Evolutionary conservation across 306 rosid genomes (phyloP).

Genomic region (Corylus heterophylla): DNA sequence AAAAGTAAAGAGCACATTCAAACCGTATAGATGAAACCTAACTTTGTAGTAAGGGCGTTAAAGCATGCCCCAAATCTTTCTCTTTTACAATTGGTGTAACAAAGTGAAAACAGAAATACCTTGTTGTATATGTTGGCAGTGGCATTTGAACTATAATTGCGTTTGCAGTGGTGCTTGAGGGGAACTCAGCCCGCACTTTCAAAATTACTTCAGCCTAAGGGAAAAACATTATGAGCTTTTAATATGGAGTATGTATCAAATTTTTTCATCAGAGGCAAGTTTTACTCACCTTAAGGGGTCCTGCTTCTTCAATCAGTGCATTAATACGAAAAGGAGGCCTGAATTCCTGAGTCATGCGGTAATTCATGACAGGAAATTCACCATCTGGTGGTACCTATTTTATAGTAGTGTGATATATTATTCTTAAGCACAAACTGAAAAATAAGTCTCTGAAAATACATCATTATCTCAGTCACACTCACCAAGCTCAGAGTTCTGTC

Average conservation of each 20-base stretch:
- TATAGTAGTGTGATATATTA: slow-evolving; percentile 22
- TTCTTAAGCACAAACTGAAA: slow-evolving; percentile 11
- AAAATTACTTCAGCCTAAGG: slow-evolving; percentile 80
- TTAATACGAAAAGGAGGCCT: slow-evolving; percentile 85
- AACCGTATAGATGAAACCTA: not conserved
- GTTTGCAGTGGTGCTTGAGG: slow-evolving; percentile 69
- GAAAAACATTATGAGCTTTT: slow-evolving; percentile 19
- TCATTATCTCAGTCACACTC: slow-evolving; percentile 29
- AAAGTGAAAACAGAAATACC: slow-evolving; percentile 51
- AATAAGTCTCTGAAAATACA: slow-evolving; percentile 4
- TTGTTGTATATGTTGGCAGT: slow-evolving; percentile 70
- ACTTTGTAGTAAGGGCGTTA: not conserved
- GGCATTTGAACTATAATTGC: slow-evolving; percentile 76
- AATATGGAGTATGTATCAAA: slow-evolving; percentile 18
- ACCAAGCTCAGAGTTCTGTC: slow-evolving; percentile 86
- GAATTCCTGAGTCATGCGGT: slow-evolving; percentile 85
- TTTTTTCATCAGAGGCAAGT: slow-evolving; percentile 10
- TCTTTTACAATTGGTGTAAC: slow-evolving; percentile 8
- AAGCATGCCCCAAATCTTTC: slow-evolving; percentile 1
- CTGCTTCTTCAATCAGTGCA: slow-evolving; percentile 84
- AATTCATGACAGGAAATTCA: slow-evolving; percentile 95
- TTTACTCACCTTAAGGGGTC: slow-evolving; percentile 64
- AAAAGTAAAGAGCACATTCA: not conserved
- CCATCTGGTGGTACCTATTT: slow-evolving; percentile 85
- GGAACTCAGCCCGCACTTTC: slow-evolving; percentile 77